These are phyloP conservation scores for Poa pratensis DNA, from an alignment of 176 grass and related monocot genomes.

Conservation along the genomic window DNA sequence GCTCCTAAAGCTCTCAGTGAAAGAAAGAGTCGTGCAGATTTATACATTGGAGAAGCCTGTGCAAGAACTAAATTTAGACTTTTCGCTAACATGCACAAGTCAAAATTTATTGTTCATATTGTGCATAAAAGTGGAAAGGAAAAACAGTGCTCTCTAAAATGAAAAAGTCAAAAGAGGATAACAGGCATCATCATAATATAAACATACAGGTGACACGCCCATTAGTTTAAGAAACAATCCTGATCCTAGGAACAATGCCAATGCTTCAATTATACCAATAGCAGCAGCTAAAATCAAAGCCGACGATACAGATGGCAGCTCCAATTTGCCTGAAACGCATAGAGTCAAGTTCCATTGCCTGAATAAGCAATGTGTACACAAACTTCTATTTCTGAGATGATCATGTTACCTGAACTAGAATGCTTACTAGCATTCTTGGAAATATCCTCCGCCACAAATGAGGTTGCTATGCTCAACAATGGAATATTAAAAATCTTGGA, in stretches of 20 bases:
- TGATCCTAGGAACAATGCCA: constrained; percentile 74
- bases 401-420: constrained; percentile 55
- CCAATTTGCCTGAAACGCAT: constrained; percentile 48
- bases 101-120: neutral
- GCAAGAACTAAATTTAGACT: constrained; percentile 38
- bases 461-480: constrained; percentile 86
- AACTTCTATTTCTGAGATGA: constrained; percentile 20
- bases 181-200: constrained; percentile 31
- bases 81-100: neutral
- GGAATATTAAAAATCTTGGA: constrained; percentile 96
- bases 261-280: constrained; percentile 70
- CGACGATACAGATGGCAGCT: constrained; percentile 67
- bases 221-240: constrained; percentile 74
- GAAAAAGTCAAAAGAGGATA: neutral
- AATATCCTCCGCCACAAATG: constrained; percentile 89
- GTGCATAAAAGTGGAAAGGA: neutral
- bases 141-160: constrained; percentile 5
- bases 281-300: constrained; percentile 61
- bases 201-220: constrained; percentile 81
- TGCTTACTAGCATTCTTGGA: constrained; percentile 43
- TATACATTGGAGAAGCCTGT: constrained; percentile 81
- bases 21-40: constrained; percentile 70
- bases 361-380: neutral
- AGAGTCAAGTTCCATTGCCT: neutral
- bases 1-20: constrained; percentile 88